These are phyloP conservation scores for Starmerella etchellsii DNA, from an alignment of 805 yeast genomes.

Conservation along the genomic window DNA sequence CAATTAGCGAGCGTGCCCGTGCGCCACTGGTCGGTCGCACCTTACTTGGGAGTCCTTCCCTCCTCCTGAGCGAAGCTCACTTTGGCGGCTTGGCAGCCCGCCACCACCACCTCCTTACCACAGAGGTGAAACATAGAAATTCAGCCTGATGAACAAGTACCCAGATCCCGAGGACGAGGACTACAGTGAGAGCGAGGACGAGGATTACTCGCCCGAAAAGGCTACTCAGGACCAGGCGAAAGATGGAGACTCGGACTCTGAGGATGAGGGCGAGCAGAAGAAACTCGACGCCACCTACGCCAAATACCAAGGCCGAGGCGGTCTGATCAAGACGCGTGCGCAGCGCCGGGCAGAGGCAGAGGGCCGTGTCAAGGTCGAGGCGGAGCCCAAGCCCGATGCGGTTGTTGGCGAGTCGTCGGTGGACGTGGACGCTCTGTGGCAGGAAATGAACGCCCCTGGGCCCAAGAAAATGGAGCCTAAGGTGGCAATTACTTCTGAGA, in stretches of 20 bases:
- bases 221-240: conserved; percentile 28
- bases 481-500: background rate
- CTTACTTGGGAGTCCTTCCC: too few relatives aligned
- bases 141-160: background rate
- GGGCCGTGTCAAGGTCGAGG: conserved; percentile 3
- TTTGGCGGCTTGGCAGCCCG: too few relatives aligned
- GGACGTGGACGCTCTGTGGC: conserved; percentile 45
- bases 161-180: conserved; percentile 28
- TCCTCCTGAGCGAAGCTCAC: too few relatives aligned
- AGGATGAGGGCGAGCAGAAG: conserved; percentile 29
- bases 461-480: background rate
- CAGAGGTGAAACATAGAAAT: too few relatives aligned
- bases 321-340: conserved; percentile 56
- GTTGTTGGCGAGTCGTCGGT: conserved; percentile 26
- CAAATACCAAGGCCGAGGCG: conserved; percentile 47
- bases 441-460: conserved; percentile 33
- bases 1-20: too few relatives aligned
- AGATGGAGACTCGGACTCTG: conserved; percentile 22
- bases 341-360: conserved; percentile 34
- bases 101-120: too few relatives aligned
- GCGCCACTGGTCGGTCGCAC: too few relatives aligned
- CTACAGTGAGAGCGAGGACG: conserved; percentile 46
- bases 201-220: conserved; percentile 39
- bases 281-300: conserved; percentile 33
- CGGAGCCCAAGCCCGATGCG: background rate